These are phyloP conservation scores for Aspergillus sp. DNA, from an alignment of 2,329 filamentous ascomycete species.

Conservation along the genomic window DNA sequence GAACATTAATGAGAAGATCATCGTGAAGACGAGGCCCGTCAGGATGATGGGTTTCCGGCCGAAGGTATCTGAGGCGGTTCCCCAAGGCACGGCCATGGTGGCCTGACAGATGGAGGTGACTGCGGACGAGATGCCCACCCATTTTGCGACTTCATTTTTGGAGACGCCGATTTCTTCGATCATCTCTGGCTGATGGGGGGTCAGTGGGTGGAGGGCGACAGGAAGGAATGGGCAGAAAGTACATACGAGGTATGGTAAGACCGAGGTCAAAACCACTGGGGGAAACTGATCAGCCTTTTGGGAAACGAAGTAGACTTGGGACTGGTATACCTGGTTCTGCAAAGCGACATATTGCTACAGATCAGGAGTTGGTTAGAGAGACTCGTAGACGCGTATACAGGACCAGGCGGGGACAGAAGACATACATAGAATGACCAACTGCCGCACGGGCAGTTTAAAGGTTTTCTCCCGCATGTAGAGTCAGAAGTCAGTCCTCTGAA, in stretches of 20 bases:
- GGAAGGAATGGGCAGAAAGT: conserved; percentile 10
- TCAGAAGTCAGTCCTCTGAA: not conserved
- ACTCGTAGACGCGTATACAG: not conserved
- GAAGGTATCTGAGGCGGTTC: conserved; percentile 70
- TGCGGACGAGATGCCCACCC: conserved; percentile 72
- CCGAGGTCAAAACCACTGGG: conserved; percentile 60
- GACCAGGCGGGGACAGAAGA: not conserved
- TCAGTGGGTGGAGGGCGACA: conserved; percentile 9
- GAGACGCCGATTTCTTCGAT: conserved; percentile 73
- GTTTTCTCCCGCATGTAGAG: conserved; percentile 21
- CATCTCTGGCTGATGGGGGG: conserved; percentile 67
- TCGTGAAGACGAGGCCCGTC: conserved; percentile 69
- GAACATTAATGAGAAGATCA: conserved; percentile 77
- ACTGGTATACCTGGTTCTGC: conserved; percentile 59
- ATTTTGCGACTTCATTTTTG: conserved; percentile 67
- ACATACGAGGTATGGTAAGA: conserved; percentile 59
- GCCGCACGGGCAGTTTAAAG: conserved; percentile 70
- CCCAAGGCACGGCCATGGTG: conserved; percentile 70
- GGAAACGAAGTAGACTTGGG: not conserved
- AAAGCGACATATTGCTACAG: conserved; percentile 70
- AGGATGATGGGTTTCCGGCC: conserved; percentile 84
- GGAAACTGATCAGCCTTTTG: not conserved
- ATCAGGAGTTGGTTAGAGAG: not conserved
- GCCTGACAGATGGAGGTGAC: conserved; percentile 72
- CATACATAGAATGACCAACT: conserved; percentile 74